A percentile compares a stretch with the other conserved stretches of the same genome.
Conservation (phyloP, 2,329 filamentous ascomycete species). For the Didymella keratinophila region DNA sequence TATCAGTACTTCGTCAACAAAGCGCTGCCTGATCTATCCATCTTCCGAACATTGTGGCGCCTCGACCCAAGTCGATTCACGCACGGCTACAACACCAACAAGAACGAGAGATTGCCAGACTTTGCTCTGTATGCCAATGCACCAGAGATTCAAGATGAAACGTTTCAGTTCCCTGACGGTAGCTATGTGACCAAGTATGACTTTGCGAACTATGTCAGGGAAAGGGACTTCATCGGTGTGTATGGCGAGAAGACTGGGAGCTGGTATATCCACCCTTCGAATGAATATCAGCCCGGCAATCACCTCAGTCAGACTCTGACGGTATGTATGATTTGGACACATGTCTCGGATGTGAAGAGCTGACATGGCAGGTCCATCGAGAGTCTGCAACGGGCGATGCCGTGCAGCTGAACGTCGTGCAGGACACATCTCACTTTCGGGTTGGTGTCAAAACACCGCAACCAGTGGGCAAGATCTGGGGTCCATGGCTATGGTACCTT, state of each 20-base stretch:
- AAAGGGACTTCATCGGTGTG: conserved; percentile 55
- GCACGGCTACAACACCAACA: conserved; percentile 53
- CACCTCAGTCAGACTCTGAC: conserved; percentile 60
- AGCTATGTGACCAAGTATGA: conserved; percentile 60
- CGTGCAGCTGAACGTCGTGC: conserved; percentile 60
- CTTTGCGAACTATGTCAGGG: conserved; percentile 48
- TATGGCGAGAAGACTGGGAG: conserved; percentile 56
- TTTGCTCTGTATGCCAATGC: conserved; percentile 51
- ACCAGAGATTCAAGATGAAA: conserved; percentile 60
- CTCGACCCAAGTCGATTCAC: conserved; percentile 57
- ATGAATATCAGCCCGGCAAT: conserved; percentile 52
- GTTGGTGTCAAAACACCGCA: conserved; percentile 24
- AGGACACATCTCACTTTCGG: conserved; percentile 52
- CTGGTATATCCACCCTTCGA: conserved; percentile 55
- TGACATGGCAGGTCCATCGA: conserved; percentile 49
- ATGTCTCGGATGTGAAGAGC: not conserved
- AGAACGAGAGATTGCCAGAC: conserved; percentile 54
- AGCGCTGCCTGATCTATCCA: conserved; percentile 54
- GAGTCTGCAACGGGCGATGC: conserved; percentile 57
- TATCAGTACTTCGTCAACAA: conserved; percentile 62
- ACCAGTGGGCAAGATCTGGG: conserved; percentile 42
- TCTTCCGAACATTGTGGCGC: conserved; percentile 57
- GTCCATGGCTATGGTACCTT: conserved; percentile 40
- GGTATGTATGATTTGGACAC: not conserved
- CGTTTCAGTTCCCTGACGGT: conserved; percentile 54